A percentile compares a stretch with the other conserved stretches of the same genome.
These are phyloP conservation scores for Acacia acuminata DNA, from an alignment of 306 rosid genomes.

Conservation along the genomic window DNA sequence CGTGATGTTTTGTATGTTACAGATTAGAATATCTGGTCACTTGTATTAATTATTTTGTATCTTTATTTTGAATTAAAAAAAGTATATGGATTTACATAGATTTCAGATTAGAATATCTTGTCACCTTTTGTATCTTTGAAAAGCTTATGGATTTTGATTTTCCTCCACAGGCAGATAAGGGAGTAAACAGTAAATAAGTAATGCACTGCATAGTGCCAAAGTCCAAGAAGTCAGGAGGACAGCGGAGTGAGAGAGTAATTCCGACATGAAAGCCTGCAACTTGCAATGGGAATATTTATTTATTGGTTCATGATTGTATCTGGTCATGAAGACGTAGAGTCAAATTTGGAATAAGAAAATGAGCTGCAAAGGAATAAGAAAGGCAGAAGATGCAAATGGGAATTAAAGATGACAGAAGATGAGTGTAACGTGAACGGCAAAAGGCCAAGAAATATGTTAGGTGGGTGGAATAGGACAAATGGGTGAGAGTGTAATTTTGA, in stretches of 20 bases:
- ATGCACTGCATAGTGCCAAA: background rate
- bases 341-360: background rate
- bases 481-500: background rate
- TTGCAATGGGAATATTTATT: background rate
- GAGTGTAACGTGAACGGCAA: background rate
- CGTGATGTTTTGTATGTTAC: background rate
- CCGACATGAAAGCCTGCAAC: background rate
- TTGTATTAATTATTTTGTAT: background rate
- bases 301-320: background rate
- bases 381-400: background rate
- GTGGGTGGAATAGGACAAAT: background rate
- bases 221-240: background rate
- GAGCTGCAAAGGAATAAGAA: background rate
- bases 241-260: background rate
- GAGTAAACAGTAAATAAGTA: background rate
- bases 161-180: background rate
- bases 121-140: too few relatives aligned
- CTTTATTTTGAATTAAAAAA: too few relatives aligned
- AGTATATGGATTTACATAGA: background rate
- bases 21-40: background rate
- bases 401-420: background rate
- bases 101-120: too few relatives aligned
- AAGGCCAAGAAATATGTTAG: background rate
- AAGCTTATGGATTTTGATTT: too few relatives aligned
- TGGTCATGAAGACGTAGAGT: background rate